phyloP scores from a whole-genome alignment of 306 rosid species.

The Chamaecrista fasciculata region DNA sequence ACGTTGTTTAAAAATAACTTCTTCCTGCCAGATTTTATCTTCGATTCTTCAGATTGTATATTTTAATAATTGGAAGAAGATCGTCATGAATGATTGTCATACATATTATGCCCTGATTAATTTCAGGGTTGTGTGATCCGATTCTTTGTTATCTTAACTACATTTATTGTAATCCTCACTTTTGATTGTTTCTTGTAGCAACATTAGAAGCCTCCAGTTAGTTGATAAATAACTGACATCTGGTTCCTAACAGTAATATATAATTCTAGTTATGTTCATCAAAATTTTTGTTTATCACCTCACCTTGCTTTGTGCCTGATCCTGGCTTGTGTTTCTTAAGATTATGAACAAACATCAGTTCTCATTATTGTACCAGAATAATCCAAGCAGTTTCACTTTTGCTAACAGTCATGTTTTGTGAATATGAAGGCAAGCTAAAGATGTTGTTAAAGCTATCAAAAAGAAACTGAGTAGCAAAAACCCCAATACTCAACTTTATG shows the following conservation, averaged over 20 bases:
- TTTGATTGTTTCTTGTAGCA: slow-evolving; percentile 3
- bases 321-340: slow-evolving; percentile 4
- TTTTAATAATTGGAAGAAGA: background rate
- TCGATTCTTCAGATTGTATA: background rate
- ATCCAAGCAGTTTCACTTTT: background rate
- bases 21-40: background rate
- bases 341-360: background rate
- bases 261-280: background rate
- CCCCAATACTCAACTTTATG: slow-evolving; percentile 55
- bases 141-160: background rate
- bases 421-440: slow-evolving; percentile 53
- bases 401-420: background rate
- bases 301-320: background rate
- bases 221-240: slow-evolving; percentile 12
- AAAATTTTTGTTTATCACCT: slow-evolving; percentile 4
- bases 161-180: background rate
- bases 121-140: background rate
- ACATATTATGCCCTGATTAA: background rate
- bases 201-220: background rate
- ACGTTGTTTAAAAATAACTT: background rate
- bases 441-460: slow-evolving; percentile 57
- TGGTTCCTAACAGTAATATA: slow-evolving; percentile 19
- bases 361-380: slow-evolving; percentile 5
- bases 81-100: background rate
- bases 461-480: slow-evolving; percentile 59